These are phyloP conservation scores for Solanum gracilifrons DNA, from an alignment of 257 asterid genomes.

Conservation along the genomic window DNA sequence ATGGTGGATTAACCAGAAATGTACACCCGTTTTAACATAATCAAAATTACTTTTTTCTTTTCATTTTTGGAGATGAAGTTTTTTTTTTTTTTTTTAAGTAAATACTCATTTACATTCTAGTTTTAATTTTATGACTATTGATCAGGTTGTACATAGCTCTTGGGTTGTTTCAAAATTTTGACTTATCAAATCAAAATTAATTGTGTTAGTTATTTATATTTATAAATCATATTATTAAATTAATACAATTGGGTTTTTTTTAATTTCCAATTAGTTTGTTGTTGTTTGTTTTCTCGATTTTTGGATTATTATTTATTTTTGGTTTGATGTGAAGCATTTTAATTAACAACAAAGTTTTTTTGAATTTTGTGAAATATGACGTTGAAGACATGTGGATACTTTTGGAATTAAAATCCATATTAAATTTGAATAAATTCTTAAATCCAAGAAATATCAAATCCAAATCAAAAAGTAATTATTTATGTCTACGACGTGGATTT, in stretches of 20 bases:
- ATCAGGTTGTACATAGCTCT: not conserved
- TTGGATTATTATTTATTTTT: not conserved
- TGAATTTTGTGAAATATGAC: not conserved
- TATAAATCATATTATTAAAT: not conserved
- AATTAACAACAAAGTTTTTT: not conserved
- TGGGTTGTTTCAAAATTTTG: not conserved
- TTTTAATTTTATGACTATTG: not conserved
- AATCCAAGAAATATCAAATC: too few species aligned
- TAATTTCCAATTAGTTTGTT: not conserved
- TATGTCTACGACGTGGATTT: not conserved
- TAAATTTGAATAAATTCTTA: not conserved
- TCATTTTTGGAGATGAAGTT: not conserved
- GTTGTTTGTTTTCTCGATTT: not conserved
- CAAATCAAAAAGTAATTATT: too few species aligned
- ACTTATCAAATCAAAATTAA: not conserved
- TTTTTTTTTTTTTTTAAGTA: not conserved
- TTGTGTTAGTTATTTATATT: not conserved
- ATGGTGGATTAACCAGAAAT: conserved; percentile 12
- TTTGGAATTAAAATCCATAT: not conserved
- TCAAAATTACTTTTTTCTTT: not conserved
- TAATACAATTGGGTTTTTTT: not conserved
- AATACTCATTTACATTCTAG: not conserved
- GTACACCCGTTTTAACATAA: conserved; percentile 10
- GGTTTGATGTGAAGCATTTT: not conserved
- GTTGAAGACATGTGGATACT: not conserved